These are phyloP conservation scores for Fusarium dlaminii DNA, from an alignment of 2,329 filamentous ascomycete species.

Conservation along the genomic window DNA sequence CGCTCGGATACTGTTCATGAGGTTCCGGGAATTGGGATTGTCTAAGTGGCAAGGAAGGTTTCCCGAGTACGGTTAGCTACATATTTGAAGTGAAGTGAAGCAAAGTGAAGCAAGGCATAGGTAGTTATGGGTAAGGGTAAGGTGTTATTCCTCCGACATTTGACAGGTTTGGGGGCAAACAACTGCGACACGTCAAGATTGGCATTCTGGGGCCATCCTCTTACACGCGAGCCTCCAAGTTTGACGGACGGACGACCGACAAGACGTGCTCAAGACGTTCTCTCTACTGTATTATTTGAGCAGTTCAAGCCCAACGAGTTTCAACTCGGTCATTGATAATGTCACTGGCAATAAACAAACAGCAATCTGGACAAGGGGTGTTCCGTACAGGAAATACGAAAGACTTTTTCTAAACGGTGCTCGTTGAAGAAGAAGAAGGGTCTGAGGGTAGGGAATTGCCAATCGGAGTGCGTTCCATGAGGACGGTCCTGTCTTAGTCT, in stretches of 20 bases:
- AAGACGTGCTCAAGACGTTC: background rate
- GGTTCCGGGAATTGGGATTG: constrained; percentile 31
- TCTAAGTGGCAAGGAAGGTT: constrained; percentile 23
- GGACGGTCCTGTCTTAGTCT: constrained; percentile 38
- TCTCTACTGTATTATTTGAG: background rate
- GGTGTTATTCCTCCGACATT: constrained; percentile 24
- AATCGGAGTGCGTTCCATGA: constrained; percentile 42
- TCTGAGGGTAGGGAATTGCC: constrained; percentile 24
- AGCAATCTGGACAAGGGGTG: constrained; percentile 28
- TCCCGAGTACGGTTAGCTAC: constrained; percentile 26
- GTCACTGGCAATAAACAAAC: constrained; percentile 7
- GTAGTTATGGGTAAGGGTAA: background rate
- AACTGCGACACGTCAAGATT: constrained; percentile 24
- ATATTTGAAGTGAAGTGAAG: background rate
- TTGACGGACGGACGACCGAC: background rate
- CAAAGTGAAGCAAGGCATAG: background rate
- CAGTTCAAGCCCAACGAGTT: background rate
- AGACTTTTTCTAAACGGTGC: constrained; percentile 15
- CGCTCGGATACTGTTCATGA: constrained; percentile 37
- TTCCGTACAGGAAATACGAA: constrained; percentile 18
- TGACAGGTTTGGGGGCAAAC: constrained; percentile 29
- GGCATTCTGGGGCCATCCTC: constrained; percentile 8
- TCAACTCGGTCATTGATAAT: background rate
- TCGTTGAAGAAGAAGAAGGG: constrained; percentile 27
- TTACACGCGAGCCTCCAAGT: constrained; percentile 16